Evolutionary conservation across 192 early-diverging fungal species (phyloP).

Genomic region (Umbelopsis isabellina): DNA sequence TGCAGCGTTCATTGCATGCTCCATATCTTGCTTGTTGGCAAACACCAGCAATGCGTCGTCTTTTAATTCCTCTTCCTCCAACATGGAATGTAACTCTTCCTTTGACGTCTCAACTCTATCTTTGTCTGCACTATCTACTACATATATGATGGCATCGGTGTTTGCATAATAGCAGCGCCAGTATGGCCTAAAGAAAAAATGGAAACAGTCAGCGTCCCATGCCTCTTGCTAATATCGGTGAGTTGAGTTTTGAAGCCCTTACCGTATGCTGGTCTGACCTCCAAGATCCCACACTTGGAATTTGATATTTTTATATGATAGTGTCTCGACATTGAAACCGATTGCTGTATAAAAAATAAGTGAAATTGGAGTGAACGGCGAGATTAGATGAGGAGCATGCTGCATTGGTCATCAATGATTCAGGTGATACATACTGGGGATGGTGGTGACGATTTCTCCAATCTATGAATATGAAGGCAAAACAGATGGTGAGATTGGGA

Average conservation of each 20-base stretch:
- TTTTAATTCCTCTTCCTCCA: conserved; percentile 93
- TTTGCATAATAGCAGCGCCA: conserved; percentile 99
- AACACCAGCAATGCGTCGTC: conserved; percentile 90
- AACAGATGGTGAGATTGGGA: conserved; percentile 27
- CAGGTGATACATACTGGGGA: conserved; percentile 72
- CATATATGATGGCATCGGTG: conserved; percentile 98
- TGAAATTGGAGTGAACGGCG: not conserved
- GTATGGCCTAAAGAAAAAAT: conserved; percentile 65
- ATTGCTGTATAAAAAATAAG: conserved; percentile 48
- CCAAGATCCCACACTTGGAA: conserved; percentile 99
- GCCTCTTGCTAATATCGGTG: not conserved
- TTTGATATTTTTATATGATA: conserved; percentile 96
- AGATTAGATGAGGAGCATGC: not conserved
- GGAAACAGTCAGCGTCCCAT: not conserved
- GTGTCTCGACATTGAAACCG: conserved; percentile 90
- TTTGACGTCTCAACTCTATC: conserved; percentile 86
- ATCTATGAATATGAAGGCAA: conserved; percentile 74
- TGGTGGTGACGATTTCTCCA: conserved; percentile 96
- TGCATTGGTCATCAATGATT: conserved; percentile 9
- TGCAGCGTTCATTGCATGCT: conserved; percentile 85
- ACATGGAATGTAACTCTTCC: conserved; percentile 91
- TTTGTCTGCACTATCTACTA: conserved; percentile 91
- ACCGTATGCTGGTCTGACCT: conserved; percentile 72
- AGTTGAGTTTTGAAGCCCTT: conserved; percentile 4
- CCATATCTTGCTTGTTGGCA: conserved; percentile 99